Percentiles rank a stretch among this genome's conserved stretches.
phyloP scores from a whole-genome alignment of 306 rosid species.

The Prunus fruticosa region DNA sequence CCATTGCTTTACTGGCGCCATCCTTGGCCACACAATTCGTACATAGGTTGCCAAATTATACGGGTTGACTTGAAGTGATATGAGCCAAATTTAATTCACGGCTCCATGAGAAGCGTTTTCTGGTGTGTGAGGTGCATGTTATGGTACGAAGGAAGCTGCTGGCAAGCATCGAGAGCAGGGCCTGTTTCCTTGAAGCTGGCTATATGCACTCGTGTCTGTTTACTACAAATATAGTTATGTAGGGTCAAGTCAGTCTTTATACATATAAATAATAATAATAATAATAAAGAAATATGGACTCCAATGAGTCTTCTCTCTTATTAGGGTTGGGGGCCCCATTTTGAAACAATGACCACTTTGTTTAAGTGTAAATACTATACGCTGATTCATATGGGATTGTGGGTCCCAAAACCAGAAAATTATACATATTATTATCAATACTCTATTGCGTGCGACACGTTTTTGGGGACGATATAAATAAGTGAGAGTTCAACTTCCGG shows the following conservation, averaged over 20 bases:
- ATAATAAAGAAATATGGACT: background rate
- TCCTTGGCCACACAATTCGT: background rate
- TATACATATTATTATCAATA: background rate
- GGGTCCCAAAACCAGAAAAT: background rate
- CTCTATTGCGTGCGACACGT: slow-evolving; percentile 16
- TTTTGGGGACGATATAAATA: slow-evolving; percentile 13
- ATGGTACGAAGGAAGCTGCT: background rate
- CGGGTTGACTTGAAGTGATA: background rate
- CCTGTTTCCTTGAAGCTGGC: slow-evolving; percentile 12
- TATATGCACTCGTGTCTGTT: background rate
- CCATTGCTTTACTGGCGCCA: background rate
- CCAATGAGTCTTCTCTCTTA: background rate
- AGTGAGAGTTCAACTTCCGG: background rate
- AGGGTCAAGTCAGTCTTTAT: background rate
- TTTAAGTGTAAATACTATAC: background rate
- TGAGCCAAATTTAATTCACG: background rate
- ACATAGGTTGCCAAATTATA: too few relatives aligned
- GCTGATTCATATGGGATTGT: background rate
- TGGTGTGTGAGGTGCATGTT: background rate
- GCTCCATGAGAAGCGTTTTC: too few relatives aligned
- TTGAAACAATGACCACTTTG: background rate
- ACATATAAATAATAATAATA: background rate
- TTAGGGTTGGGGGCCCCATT: background rate
- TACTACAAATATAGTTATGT: background rate
- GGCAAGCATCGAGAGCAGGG: background rate